phyloP scores from a whole-genome alignment of 495 filamentous ascomycete species.

The Bacidia rubella region DNA sequence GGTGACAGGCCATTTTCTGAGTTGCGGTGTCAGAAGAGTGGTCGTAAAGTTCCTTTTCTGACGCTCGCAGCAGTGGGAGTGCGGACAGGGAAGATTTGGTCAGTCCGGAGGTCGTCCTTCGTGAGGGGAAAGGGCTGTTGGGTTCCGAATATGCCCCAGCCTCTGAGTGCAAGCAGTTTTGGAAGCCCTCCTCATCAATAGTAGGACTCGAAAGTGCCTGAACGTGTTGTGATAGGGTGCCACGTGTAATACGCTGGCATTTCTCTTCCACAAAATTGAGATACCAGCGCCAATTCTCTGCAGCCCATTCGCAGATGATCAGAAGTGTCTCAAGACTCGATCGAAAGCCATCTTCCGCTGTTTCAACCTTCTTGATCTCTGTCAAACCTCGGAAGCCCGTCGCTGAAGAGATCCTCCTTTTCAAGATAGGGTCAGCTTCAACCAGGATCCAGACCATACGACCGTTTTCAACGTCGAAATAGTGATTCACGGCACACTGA shows the following conservation, averaged over 20 bases:
- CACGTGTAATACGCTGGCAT: neutral
- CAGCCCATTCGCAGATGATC: constrained; percentile 31
- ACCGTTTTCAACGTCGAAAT: constrained; percentile 30
- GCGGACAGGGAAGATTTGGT: too few relatives aligned
- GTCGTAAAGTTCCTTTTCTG: too few relatives aligned
- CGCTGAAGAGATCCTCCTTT: constrained; percentile 21
- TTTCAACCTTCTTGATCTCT: constrained; percentile 16
- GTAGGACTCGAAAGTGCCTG: neutral
- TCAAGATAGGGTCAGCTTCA: constrained; percentile 29
- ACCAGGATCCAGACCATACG: constrained; percentile 27
- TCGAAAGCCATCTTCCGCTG: constrained; percentile 19
- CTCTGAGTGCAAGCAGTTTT: neutral
- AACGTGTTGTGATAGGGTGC: neutral
- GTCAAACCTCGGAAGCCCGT: constrained; percentile 10
- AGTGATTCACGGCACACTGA: constrained; percentile 29
- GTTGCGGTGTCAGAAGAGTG: too few relatives aligned
- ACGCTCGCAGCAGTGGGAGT: too few relatives aligned
- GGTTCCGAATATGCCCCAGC: too few relatives aligned
- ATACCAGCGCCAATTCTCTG: constrained; percentile 33
- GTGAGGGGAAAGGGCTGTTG: too few relatives aligned
- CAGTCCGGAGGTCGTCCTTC: too few relatives aligned
- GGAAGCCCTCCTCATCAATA: neutral
- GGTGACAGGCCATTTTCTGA: too few relatives aligned
- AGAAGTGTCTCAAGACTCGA: constrained; percentile 26
- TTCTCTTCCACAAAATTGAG: constrained; percentile 29